These are phyloP conservation scores for Tilletia walkeri DNA, from an alignment of 1,284 basidiomycete genomes.

Conservation along the genomic window DNA sequence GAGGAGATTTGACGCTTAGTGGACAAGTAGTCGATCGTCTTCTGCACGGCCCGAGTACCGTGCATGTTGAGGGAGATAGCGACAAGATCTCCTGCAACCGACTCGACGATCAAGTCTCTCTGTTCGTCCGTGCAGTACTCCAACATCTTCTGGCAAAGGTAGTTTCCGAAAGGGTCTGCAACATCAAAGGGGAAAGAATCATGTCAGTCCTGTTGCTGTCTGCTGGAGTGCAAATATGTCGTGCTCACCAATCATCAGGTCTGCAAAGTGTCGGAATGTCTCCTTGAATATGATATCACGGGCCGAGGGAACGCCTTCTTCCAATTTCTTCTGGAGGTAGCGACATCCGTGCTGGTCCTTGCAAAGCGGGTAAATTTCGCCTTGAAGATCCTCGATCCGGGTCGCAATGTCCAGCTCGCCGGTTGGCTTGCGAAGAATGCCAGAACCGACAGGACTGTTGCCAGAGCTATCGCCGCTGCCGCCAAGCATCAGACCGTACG, in stretches of 20 bases:
- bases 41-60: slow-evolving; percentile 97
- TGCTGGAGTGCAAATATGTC: slow-evolving; percentile 59
- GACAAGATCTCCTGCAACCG: slow-evolving; percentile 93
- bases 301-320: slow-evolving; percentile 74
- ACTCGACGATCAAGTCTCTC: slow-evolving; percentile 93
- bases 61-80: slow-evolving; percentile 99
- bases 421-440: slow-evolving; percentile 24
- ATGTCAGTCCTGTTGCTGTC: background rate
- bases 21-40: slow-evolving; percentile 96
- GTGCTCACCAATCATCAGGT: slow-evolving; percentile 72
- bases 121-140: slow-evolving; percentile 98
- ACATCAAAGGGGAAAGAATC: slow-evolving; percentile 19
- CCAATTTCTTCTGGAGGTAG: slow-evolving; percentile 97
- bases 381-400: slow-evolving; percentile 88
- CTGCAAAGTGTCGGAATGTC: slow-evolving; percentile 95
- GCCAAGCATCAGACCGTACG: slow-evolving; percentile 30
- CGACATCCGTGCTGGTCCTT: slow-evolving; percentile 99
- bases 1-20: slow-evolving; percentile 77
- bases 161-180: slow-evolving; percentile 96
- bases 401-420: slow-evolving; percentile 71
- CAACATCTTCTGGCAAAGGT: slow-evolving; percentile 95
- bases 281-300: slow-evolving; percentile 99
- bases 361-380: slow-evolving; percentile 85
- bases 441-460: slow-evolving; percentile 30
- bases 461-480: slow-evolving; percentile 29